Evolutionary conservation across 1,139 yeast genomes (phyloP).

Genomic region (Tardiomyces blankii): DNA sequence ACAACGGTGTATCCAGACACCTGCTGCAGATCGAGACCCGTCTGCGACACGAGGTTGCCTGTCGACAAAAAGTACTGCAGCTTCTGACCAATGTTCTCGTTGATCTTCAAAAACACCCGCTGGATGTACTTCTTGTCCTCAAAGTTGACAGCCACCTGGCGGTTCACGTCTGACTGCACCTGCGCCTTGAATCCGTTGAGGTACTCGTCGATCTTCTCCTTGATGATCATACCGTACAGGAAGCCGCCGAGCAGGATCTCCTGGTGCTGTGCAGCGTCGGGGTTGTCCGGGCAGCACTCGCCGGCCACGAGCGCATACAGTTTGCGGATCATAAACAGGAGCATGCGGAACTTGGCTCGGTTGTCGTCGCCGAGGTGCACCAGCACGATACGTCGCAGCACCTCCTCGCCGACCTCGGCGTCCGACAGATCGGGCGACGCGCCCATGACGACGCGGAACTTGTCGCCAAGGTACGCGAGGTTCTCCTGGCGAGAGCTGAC

Average conservation of each 20-base stretch:
- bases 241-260: conserved; percentile 94
- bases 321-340: conserved; percentile 90
- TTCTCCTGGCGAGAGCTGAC: conserved; percentile 78
- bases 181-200: conserved; percentile 62
- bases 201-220: conserved; percentile 93
- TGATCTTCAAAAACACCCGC: conserved; percentile 66
- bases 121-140: conserved; percentile 73
- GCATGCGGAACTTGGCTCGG: conserved; percentile 72
- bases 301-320: conserved; percentile 92
- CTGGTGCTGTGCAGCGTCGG: conserved; percentile 99
- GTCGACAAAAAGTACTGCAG: conserved; percentile 90
- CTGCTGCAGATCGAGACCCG: conserved; percentile 96
- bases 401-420: conserved; percentile 81
- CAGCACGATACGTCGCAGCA: conserved; percentile 70
- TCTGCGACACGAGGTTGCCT: conserved; percentile 92
- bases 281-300: conserved; percentile 94
- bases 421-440: conserved; percentile 84
- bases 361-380: conserved; percentile 59
- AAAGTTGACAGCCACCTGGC: conserved; percentile 79
- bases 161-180: conserved; percentile 66
- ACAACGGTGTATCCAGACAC: conserved; percentile 97
- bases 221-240: conserved; percentile 90
- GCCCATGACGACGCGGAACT: conserved; percentile 86
- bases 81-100: conserved; percentile 91
- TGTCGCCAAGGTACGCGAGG: conserved; percentile 87